A percentile compares a stretch with the other conserved stretches of the same genome.
Conservation (phyloP, 108 stramenopile genomes). For the Cyclotella choctawhatcheeana region DNA sequence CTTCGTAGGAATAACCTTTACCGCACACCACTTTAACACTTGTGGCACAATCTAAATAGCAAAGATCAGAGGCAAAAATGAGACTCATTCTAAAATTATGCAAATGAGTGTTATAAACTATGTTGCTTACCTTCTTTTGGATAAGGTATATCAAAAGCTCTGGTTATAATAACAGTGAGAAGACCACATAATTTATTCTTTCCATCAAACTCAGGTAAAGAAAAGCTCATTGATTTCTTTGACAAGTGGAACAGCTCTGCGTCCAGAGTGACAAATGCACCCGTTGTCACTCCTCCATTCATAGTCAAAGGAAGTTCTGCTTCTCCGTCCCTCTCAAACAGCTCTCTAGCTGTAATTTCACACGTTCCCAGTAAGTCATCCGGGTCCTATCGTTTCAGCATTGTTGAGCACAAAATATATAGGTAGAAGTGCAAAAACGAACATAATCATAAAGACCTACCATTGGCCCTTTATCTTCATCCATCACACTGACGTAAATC, state of each 20-base stretch:
- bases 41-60: conserved; percentile 37
- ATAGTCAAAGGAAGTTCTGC: conserved; percentile 39
- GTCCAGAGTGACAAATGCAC: conserved; percentile 53
- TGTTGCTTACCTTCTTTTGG: conserved; percentile 25
- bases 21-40: conserved; percentile 64
- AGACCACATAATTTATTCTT: conserved; percentile 55
- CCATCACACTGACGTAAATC: conserved; percentile 58
- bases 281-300: conserved; percentile 48
- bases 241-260: conserved; percentile 47
- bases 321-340: conserved; percentile 39
- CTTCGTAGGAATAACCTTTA: conserved; percentile 12
- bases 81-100: not conserved
- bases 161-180: conserved; percentile 53
- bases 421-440: not conserved
- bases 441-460: not conserved
- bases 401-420: not conserved
- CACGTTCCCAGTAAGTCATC: conserved; percentile 69
- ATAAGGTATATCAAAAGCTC: conserved; percentile 58
- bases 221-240: conserved; percentile 21
- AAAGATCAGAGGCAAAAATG: not conserved
- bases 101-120: not conserved
- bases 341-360: conserved; percentile 44
- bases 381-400: conserved; percentile 28
- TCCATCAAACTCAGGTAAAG: conserved; percentile 12
- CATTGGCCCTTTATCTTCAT: conserved; percentile 44